Base-by-base conservation (phyloP, 2,329 filamentous ascomycete species). In the Talaromyces sp. region DNA sequence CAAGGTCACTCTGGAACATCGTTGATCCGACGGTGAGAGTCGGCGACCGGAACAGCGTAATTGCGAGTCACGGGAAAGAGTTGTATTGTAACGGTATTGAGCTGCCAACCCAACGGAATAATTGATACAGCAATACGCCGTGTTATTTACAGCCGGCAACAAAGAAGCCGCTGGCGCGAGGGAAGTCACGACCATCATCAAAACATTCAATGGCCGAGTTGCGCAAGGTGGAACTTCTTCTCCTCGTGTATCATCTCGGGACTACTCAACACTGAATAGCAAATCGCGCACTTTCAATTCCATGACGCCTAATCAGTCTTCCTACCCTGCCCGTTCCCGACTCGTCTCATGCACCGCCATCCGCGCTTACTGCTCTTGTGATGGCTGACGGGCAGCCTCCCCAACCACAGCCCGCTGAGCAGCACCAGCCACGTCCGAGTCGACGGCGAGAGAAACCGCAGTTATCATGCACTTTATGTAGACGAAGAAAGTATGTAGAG, bases 401-500 rank as follows among this genome's bases (percentile, higher is more conserved):
- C 27, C 37, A 59, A 27, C 24, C 24, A n/a, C 59, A 41, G 19
- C 43, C 59, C 19, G 2, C 8, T 43, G 57, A 49, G 8, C 59
- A 61, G 47, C 16, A 45, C 19, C 59, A 39, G 31, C 60, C 60
- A 39, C 47, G 24, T 11, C 37, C 60, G 11, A 62, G 50, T 56
- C 33, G 60, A 39, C 60, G 60, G 4, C 47, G 60, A 16, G 49
- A 62, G 9, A 62, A 62, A 62, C 47, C 50, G 9, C 60, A 62
- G 5, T 39, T 62, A 14, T 62, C 60, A 16, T 62, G 60, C 24
- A 56, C 47, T 24, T n/a, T 56, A 13, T 62, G 60, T 37, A 56
- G 60, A 56, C 47, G 50, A 41, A 41, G 60, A 62, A 62, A 62
- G 60, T 62, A 56, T 56, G 59, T 45, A 45, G 33, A 50, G 7